These are phyloP conservation scores for Blepharisma japonicum DNA, from an alignment of 73 alveolate genomes.

Conservation along the genomic window DNA sequence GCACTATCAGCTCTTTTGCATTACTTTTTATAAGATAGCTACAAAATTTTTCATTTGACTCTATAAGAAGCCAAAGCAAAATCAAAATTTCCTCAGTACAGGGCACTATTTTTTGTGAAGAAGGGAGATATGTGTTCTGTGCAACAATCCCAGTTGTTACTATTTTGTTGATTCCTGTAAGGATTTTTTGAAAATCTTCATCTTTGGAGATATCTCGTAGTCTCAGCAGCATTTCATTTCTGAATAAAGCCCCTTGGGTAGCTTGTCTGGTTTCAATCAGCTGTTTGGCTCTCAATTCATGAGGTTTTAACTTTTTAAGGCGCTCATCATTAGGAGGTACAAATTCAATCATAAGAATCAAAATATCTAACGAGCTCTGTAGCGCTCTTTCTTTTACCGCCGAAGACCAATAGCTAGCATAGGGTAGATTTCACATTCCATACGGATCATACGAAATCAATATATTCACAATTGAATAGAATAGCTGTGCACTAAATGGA, in stretches of 20 bases:
- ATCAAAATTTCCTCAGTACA: not conserved
- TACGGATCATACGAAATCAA: not conserved
- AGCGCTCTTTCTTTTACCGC: not conserved
- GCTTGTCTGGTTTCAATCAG: no score
- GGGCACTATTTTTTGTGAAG: not conserved
- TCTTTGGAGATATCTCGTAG: not conserved
- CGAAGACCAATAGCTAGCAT: not conserved
- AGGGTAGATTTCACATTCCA: constrained; percentile 11
- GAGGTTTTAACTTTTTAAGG: not conserved
- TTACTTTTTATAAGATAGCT: not conserved
- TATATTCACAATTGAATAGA: constrained; percentile 2
- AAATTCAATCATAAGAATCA: not conserved
- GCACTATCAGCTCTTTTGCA: no score
- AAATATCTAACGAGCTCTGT: not conserved
- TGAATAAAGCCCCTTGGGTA: no score
- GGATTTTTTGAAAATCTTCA: not conserved
- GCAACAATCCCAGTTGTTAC: not conserved
- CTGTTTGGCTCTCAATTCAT: not conserved
- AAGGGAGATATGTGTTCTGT: constrained; percentile 13
- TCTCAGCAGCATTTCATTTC: no score
- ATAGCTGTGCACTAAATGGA: not conserved
- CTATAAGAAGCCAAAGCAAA: not conserved
- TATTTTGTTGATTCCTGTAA: not conserved
- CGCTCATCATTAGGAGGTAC: no score
- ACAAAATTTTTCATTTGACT: not conserved